Conservation (phyloP, 148 eudicot genomes). For the Pharnaceum exiguum region DNA sequence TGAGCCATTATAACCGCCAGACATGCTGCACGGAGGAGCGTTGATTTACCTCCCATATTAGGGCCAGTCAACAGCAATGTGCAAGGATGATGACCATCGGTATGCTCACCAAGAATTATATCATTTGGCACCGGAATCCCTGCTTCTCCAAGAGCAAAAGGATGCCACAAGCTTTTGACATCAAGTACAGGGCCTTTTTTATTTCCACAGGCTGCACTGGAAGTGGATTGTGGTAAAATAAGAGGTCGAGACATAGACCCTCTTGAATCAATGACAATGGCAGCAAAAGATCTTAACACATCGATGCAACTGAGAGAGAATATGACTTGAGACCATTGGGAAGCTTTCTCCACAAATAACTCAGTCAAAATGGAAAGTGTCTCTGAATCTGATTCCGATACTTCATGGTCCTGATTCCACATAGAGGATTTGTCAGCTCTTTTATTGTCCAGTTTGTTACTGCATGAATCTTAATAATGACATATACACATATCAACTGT, state of each 20-base stretch:
- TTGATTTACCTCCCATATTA: conserved; percentile 99
- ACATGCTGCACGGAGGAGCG: conserved; percentile 91
- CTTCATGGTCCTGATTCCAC: conserved; percentile 63
- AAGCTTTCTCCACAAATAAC: conserved; percentile 70
- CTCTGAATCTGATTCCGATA: conserved; percentile 67
- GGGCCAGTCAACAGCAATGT: conserved; percentile 98
- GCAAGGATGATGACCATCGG: conserved; percentile 43
- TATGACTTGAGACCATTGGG: conserved; percentile 72
- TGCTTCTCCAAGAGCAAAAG: conserved; percentile 72
- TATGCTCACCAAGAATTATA: conserved; percentile 56
- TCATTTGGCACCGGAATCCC: conserved; percentile 93
- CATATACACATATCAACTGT: no score
- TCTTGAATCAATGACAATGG: conserved; percentile 47
- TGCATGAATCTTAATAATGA: no score
- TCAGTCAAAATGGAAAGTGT: conserved; percentile 73
- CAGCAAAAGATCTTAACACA: conserved; percentile 87
- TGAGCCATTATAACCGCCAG: conserved; percentile 85
- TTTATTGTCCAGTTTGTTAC: neutral
- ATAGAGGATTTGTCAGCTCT: neutral
- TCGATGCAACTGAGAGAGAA: conserved; percentile 64
- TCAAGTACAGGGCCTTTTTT: conserved; percentile 56
- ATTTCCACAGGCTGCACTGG: conserved; percentile 20
- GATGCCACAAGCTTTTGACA: conserved; percentile 90
- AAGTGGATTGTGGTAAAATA: conserved; percentile 48
- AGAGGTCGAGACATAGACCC: conserved; percentile 78